Evolutionary conservation across 305 asterid species (phyloP), one percentile per base, ranked within the genome.

Genomic region (Solanum hybrid): DNA sequence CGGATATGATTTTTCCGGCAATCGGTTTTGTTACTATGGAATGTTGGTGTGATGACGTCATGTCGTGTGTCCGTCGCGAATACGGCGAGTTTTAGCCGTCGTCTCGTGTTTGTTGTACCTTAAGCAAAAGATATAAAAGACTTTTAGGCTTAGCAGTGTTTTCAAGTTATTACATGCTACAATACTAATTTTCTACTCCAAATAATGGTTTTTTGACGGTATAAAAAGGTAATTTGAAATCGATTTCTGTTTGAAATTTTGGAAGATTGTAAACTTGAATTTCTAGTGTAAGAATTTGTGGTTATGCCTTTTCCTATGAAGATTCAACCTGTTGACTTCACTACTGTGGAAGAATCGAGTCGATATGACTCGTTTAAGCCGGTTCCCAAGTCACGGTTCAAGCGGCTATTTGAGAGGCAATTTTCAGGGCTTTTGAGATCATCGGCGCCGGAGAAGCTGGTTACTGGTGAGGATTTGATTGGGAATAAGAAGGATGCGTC

Each of bases 381-480:
- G 31, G 93, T 94, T 5, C 39, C 83, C 1, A 95, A 92, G 91
- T 94, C 95, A 57, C 93, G 98, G 93, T 95, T 97, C 76, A 97
- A 94, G 92, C 92, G 98, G 89, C 96, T 97, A 73, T 94, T 97
- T n/a, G 99, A 97, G 91, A 92, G 93, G 94, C 98, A 95, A 89
- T 97, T 97, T 86, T 89, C 95, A 12, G 92, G 90, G 71, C 95
- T 93, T 12, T 37, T 92, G 92, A 94, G 91, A 89, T 75, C 90
- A 40, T 91, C 97, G 39, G 85, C 89, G 18, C 75, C 89, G 57
- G 98, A 95, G 34, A 97, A 96, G 89, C 86, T 90, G 24, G 74
- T 89, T 33, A 89, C 83, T 78, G 80, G 83, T 9, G 92, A 89
- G 67, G 91, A 92, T 39, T 67, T 80, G 40, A 64, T 42, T 87